Conservation (phyloP, 176 grass and related monocot genomes). For the Paspalum notatum region DNA sequence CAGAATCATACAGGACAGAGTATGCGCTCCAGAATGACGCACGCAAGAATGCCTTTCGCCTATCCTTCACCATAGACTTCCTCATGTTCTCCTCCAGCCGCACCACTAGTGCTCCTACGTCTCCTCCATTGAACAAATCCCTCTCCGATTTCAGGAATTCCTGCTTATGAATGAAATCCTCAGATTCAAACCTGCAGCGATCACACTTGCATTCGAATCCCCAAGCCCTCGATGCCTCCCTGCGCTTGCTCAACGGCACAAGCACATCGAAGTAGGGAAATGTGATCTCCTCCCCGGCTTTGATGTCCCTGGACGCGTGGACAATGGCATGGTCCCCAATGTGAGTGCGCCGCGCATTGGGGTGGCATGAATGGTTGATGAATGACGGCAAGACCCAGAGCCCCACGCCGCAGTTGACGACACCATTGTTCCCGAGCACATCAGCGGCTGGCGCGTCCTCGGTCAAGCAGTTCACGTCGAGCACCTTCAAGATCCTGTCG, state of each 20-base stretch:
- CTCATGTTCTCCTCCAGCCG: constrained; percentile 74
- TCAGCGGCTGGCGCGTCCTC: constrained; percentile 61
- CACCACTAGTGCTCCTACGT: constrained; percentile 52
- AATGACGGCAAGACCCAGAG: constrained; percentile 88
- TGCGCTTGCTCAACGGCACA: constrained; percentile 48
- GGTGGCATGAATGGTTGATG: constrained; percentile 85
- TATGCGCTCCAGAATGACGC: constrained; percentile 80
- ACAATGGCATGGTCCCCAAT: constrained; percentile 69
- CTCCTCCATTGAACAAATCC: constrained; percentile 35
- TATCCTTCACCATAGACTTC: constrained; percentile 65
- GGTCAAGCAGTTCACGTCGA: constrained; percentile 84
- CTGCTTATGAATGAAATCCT: constrained; percentile 36
- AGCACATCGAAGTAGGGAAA: constrained; percentile 92
- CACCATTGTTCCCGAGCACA: constrained; percentile 46
- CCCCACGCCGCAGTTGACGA: constrained; percentile 62
- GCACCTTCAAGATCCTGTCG: constrained; percentile 66
- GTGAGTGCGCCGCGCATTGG: constrained; percentile 71
- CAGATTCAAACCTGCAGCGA: constrained; percentile 66
- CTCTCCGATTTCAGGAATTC: constrained; percentile 57
- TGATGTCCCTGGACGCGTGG: constrained; percentile 86
- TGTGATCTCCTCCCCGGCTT: constrained; percentile 76
- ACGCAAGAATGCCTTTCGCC: constrained; percentile 66
- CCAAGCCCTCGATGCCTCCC: constrained; percentile 61
- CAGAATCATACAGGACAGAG: constrained; percentile 53
- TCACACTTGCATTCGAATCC: constrained; percentile 82